These are phyloP conservation scores for Aureobasidium sp. DNA, from an alignment of 2,329 filamentous ascomycete species.

Conservation along the genomic window DNA sequence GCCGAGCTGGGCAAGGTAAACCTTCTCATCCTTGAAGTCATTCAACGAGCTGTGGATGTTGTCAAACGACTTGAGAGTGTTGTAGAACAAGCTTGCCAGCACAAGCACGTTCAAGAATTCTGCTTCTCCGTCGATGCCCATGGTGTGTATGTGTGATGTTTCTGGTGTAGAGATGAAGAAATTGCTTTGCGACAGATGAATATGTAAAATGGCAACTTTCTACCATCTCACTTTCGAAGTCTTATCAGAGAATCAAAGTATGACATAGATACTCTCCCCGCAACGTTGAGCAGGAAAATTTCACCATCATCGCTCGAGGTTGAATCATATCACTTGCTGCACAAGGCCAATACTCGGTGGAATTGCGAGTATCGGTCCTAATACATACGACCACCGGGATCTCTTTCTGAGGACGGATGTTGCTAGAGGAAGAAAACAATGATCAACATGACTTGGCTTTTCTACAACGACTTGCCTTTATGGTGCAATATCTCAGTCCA, in stretches of 20 bases:
- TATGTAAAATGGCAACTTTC: slow-evolving; percentile 3
- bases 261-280: slow-evolving; percentile 12
- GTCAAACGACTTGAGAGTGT: slow-evolving; percentile 42
- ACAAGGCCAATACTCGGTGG: slow-evolving; percentile 16
- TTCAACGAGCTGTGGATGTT: slow-evolving; percentile 38
- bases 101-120: slow-evolving; percentile 35
- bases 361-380: slow-evolving; percentile 9
- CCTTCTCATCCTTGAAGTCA: slow-evolving; percentile 37
- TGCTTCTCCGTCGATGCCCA: slow-evolving; percentile 10
- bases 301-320: slow-evolving; percentile 6
- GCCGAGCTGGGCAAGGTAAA: slow-evolving; percentile 38
- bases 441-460: neutral
- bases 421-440: neutral
- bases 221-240: neutral
- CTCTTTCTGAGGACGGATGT: neutral
- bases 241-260: slow-evolving; percentile 4
- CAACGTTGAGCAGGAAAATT: slow-evolving; percentile 15
- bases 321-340: slow-evolving; percentile 6
- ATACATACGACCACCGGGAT: neutral
- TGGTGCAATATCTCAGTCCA: neutral
- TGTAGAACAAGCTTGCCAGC: slow-evolving; percentile 41
- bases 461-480: neutral
- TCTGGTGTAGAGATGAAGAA: neutral
- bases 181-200: neutral
- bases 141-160: neutral